Evolutionary conservation across 2,329 filamentous ascomycete species (phyloP).

Genomic region (Calonectria leucothoes): DNA sequence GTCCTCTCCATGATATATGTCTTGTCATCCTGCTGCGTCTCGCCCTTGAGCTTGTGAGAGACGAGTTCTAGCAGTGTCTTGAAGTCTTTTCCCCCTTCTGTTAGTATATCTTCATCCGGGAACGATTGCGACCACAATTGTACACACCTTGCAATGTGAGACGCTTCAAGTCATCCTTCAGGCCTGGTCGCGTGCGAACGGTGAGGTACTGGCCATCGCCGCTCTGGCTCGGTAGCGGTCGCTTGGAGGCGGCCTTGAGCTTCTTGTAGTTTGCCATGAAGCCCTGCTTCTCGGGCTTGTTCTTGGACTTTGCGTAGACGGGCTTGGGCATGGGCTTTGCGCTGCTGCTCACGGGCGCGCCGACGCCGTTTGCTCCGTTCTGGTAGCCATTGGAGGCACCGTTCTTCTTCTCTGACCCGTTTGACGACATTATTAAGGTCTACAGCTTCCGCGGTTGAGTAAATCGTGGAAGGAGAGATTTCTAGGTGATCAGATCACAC

Average conservation of each 20-base stretch:
- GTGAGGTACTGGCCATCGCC: constrained; percentile 71
- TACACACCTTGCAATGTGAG: constrained; percentile 35
- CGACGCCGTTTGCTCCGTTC: constrained; percentile 21
- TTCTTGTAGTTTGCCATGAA: constrained; percentile 44
- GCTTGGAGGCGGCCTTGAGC: constrained; percentile 60
- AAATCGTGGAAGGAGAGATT: constrained; percentile 2
- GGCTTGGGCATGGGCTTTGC: constrained; percentile 10
- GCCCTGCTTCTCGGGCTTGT: constrained; percentile 37
- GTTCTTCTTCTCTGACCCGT: constrained; percentile 34
- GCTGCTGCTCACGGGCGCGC: background rate
- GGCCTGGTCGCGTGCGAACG: constrained; percentile 56
- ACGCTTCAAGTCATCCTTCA: constrained; percentile 38
- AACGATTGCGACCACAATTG: background rate
- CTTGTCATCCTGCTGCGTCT: constrained; percentile 76
- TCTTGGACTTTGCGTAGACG: background rate
- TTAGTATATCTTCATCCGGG: too few species aligned
- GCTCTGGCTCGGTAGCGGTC: constrained; percentile 72
- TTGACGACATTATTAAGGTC: constrained; percentile 37
- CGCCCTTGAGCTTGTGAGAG: constrained; percentile 71
- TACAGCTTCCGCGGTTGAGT: constrained; percentile 8
- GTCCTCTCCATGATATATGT: constrained; percentile 81
- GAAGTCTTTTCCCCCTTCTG: constrained; percentile 69
- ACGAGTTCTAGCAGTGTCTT: constrained; percentile 72
- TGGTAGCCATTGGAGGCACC: constrained; percentile 37
- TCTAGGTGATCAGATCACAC: background rate